These are phyloP conservation scores for Pichia occidentalis DNA, from an alignment of 805 yeast species.

Conservation along the genomic window DNA sequence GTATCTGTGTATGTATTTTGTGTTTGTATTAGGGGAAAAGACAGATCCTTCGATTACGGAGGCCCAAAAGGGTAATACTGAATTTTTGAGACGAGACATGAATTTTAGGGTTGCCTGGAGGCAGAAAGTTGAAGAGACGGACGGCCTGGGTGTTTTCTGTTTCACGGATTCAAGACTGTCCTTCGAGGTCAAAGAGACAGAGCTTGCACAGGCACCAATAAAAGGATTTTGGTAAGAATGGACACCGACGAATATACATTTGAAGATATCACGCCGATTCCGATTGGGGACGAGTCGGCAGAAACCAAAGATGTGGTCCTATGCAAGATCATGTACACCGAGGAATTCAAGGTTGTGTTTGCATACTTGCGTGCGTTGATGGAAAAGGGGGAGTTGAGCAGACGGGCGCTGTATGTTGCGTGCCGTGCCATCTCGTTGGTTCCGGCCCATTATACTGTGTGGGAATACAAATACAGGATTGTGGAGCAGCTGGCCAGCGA, in stretches of 20 bases:
- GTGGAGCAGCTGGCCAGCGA: slow-evolving; percentile 31
- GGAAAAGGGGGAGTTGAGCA: slow-evolving; percentile 53
- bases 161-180: no score
- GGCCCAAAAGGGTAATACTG: slow-evolving; percentile 10
- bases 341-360: slow-evolving; percentile 59
- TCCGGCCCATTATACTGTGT: slow-evolving; percentile 89
- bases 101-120: no score
- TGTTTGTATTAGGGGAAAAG: no score
- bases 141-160: no score
- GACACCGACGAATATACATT: slow-evolving; percentile 10
- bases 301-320: slow-evolving; percentile 26
- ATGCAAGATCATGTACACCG: slow-evolving; percentile 64
- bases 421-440: slow-evolving; percentile 54
- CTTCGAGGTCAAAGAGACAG: no score
- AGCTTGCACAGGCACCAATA: no score
- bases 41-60: slow-evolving; percentile 5
- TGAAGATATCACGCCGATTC: slow-evolving; percentile 15
- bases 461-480: slow-evolving; percentile 65
- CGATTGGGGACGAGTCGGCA: slow-evolving; percentile 11
- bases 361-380: slow-evolving; percentile 57
- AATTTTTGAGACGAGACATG: no score
- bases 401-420: slow-evolving; percentile 66
- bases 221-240: background rate
- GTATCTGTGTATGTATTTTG: no score
- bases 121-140: no score